Evolutionary conservation across 331 rosid species (phyloP), one percentile per base, ranked within the genome.

Genomic region (Cydonia oblonga): DNA sequence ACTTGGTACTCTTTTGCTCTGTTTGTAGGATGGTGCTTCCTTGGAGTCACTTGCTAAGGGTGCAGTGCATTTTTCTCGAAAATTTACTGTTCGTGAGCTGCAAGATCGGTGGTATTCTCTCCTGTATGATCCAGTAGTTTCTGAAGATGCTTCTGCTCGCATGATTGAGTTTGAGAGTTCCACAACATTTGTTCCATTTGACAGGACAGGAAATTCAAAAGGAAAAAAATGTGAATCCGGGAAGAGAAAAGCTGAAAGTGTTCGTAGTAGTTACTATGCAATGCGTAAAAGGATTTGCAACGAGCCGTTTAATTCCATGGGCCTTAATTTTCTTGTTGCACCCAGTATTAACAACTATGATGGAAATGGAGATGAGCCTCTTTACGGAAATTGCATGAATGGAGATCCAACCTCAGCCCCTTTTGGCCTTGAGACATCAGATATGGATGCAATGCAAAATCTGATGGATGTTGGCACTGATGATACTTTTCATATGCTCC

Each of bases 41-140:
- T 82, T 95, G 78, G 99, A 95, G 75, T 88, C 99, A 64, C 96
- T 95, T 71, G 97, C 99, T 7, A 95, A 95, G 80, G 99, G 99
- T 15, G 97, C 96, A 5, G 97, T 91, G 75, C 93, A 86, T 69
- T 95, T 95, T 87, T 88, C 99, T 78, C 84, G 79, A 28, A 90
- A 87, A 73, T 95, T 80, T 82, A 83, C 87, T 73, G 75, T 87
- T 70, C 79, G 64, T 60, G 99, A 95, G 64, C 82, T 95, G 79
- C 85, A 86, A 52, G 97, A 95, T 63, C 85, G 99, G 60, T 95
- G 97, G 99, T 54, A 81, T 72, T 80, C 90, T 81, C 78, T 95
- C 71, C 92, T 95, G 70, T 95, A 85, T 68, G 93, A 90, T 84
- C 88, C 92, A 24, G 67, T 71, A 74, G 70, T 87, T 44, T 86